Evolutionary conservation across 306 rosid species (phyloP), one percentile per base, ranked within the genome.

Genomic region (Glycine soja): DNA sequence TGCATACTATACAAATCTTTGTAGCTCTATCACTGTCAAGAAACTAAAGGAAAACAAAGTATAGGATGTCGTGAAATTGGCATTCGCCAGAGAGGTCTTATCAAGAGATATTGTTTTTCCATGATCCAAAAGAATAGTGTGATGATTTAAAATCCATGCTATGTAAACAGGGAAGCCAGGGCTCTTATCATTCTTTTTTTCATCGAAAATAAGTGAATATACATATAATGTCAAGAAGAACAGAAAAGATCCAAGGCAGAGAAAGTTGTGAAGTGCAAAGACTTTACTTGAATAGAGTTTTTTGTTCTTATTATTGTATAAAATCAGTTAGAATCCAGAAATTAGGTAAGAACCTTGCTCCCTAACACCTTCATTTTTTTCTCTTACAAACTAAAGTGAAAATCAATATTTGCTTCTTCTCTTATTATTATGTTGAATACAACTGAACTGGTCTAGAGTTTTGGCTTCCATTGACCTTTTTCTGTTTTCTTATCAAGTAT

Each of bases 61-160:
- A 34, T 10, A 30, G 24, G 50, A 48, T 52, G 51, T 19, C 13
- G 38, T 69, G 61, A n/a, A 36, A 18, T 43, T 71, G 61, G 51
- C 70, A 42, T 52, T 62, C 19, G 47, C 32, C 66, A 58, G 51
- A 66, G 34, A 61, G 43, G n/a, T 42, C 50, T 14, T 67, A 40
- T 75, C 45, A n/a, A 46, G 36, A 15, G 69, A 68, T 34, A 48
- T 30, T 7, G 61, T 72, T 57, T 72, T 77, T 64, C 12, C 18
- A 24, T 15, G 47, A 75, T 72, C 43, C 67, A 14, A 77, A 59
- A 76, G 77, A 72, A 61, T 61, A 63, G 16, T 57, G 9, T 51
- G 24, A 53, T 64, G 45, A 45, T 53, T 71, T 59, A 77, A 61
- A 77, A 72, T 11, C 61, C 61, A 48, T 61, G 51, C 59, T 24